These are phyloP conservation scores for Cyclocybe cylindracea DNA, from an alignment of 768 basidiomycete genomes.

Conservation along the genomic window DNA sequence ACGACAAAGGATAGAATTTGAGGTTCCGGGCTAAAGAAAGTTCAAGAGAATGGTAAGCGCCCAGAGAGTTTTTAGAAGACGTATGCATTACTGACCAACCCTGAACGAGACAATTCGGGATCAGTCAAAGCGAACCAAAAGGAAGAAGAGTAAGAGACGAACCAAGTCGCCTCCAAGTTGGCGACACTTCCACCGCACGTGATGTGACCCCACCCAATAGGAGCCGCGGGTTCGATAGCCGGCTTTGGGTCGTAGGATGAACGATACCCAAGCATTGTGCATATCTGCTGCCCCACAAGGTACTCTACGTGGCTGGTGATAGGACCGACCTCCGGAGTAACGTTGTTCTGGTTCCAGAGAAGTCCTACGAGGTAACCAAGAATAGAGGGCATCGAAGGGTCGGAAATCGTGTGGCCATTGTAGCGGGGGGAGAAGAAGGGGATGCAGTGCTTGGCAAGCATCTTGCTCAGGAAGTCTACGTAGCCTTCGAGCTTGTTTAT, in stretches of 20 bases:
- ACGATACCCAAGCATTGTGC: slow-evolving; percentile 39
- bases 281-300: slow-evolving; percentile 39
- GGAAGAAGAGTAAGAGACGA: background rate
- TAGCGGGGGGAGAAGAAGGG: slow-evolving; percentile 19
- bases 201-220: slow-evolving; percentile 44
- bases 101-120: too few relatives aligned
- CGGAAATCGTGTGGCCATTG: slow-evolving; percentile 15
- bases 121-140: too few relatives aligned
- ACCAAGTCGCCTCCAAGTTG: slow-evolving; percentile 49
- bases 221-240: slow-evolving; percentile 1
- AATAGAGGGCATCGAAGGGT: slow-evolving; percentile 14
- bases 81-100: too few relatives aligned
- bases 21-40: slow-evolving; percentile 40
- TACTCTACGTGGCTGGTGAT: slow-evolving; percentile 38
- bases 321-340: slow-evolving; percentile 39
- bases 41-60: too few relatives aligned
- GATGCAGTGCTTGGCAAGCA: slow-evolving; percentile 1
- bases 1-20: slow-evolving; percentile 46
- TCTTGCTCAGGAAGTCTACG: background rate
- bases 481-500: background rate
- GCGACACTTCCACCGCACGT: slow-evolving; percentile 44
- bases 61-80: too few relatives aligned
- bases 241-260: slow-evolving; percentile 3
- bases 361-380: slow-evolving; percentile 15
- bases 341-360: slow-evolving; percentile 36